These are phyloP conservation scores for Cystobasidium sp. DNA, from an alignment of 1,284 basidiomycete species.

Conservation along the genomic window DNA sequence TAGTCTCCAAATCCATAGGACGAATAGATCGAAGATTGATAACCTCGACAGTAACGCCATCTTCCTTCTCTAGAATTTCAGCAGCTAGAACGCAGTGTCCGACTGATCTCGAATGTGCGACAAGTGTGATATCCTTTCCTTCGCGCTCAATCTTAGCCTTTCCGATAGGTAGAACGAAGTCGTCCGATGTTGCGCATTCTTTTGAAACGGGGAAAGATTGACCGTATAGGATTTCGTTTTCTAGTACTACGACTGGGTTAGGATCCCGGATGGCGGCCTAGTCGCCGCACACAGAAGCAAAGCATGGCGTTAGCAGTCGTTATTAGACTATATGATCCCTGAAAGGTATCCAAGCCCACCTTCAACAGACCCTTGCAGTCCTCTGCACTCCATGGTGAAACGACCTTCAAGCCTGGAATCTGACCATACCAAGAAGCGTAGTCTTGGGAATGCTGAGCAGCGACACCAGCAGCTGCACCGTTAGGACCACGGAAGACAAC, in stretches of 20 bases:
- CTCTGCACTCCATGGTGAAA: conserved; percentile 95
- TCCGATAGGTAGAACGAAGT: conserved; percentile 90
- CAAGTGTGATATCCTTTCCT: conserved; percentile 91
- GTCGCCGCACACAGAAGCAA: too few relatives aligned
- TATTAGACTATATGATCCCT: not conserved
- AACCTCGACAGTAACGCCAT: conserved; percentile 94
- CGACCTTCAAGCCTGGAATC: conserved; percentile 94
- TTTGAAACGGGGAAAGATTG: conserved; percentile 92
- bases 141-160: conserved; percentile 95
- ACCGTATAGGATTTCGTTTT: conserved; percentile 99
- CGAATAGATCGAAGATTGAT: conserved; percentile 95
- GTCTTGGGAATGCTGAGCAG: conserved; percentile 67
- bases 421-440: conserved; percentile 72
- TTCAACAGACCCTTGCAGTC: conserved; percentile 98
- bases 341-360: conserved; percentile 62
- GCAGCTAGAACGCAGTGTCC: conserved; percentile 90
- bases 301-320: not conserved
- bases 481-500: conserved; percentile 99
- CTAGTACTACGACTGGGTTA: conserved; percentile 97
- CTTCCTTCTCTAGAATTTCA: conserved; percentile 86
- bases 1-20: conserved; percentile 95
- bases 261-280: conserved; percentile 96
- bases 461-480: conserved; percentile 96
- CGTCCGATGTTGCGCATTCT: conserved; percentile 86
- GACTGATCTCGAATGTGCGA: conserved; percentile 97